phyloP scores from a whole-genome alignment of 495 filamentous ascomycete species.

The Arthonia radiata region DNA sequence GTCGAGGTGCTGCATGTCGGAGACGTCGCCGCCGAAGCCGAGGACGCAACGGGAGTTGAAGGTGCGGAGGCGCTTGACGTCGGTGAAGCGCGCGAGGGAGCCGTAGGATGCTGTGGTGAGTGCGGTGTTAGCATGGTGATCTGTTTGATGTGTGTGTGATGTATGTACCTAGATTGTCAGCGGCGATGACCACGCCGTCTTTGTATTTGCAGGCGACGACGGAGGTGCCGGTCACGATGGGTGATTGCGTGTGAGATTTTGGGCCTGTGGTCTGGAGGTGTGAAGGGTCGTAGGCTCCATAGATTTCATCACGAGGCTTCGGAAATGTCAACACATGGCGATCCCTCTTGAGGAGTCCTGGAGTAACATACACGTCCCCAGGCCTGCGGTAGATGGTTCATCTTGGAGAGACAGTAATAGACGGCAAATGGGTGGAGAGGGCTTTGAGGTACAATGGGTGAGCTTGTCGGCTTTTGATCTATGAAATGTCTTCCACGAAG shows the following conservation, averaged over 20 bases:
- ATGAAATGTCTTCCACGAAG: too few species aligned
- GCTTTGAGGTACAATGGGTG: too few species aligned
- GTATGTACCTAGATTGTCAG: constrained; percentile 71
- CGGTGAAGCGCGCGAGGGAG: constrained; percentile 85
- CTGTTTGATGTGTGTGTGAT: constrained; percentile 3
- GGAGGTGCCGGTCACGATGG: constrained; percentile 86
- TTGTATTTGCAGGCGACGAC: constrained; percentile 87
- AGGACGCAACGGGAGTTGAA: constrained; percentile 57
- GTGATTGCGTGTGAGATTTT: constrained; percentile 67
- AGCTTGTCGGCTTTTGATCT: too few species aligned
- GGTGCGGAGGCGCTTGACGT: constrained; percentile 66
- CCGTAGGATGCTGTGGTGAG: constrained; percentile 63
- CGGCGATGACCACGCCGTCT: constrained; percentile 84
- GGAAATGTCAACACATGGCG: constrained; percentile 11
- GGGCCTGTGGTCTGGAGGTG: constrained; percentile 49
- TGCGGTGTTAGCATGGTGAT: neutral
- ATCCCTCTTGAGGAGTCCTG: constrained; percentile 5
- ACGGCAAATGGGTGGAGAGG: too few species aligned
- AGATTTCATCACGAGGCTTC: constrained; percentile 85
- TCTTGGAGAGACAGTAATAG: too few species aligned
- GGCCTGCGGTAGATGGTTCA: constrained; percentile 89
- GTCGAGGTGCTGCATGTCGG: constrained; percentile 95
- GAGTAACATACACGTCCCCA: constrained; percentile 68
- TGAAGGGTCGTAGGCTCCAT: constrained; percentile 72
- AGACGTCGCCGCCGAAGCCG: constrained; percentile 82